Percentiles rank a stretch among this genome's conserved stretches.
phyloP scores from a whole-genome alignment of 2,329 filamentous ascomycete species.

The Microsporum ferrugineum region DNA sequence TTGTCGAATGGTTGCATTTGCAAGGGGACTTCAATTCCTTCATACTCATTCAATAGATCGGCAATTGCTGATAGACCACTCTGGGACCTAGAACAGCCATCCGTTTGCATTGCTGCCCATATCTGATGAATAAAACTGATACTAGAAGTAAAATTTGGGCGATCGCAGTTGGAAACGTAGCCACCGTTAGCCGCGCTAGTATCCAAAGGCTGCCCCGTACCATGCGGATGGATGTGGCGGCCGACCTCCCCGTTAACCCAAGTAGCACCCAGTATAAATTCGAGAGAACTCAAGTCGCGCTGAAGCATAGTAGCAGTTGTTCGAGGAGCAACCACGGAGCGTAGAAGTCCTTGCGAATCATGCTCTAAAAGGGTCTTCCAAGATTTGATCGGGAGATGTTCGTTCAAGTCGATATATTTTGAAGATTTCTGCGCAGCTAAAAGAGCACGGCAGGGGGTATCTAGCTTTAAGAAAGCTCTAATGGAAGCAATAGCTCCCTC shows the following conservation, averaged over 20 bases:
- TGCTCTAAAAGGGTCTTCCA: conserved; percentile 14
- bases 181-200: conserved; percentile 3
- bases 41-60: conserved; percentile 26
- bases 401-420: conserved; percentile 14
- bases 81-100: conserved; percentile 23
- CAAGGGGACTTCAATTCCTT: conserved; percentile 22
- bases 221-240: conserved; percentile 13
- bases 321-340: conserved; percentile 17
- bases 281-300: conserved; percentile 20
- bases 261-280: conserved; percentile 22
- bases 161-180: conserved; percentile 6
- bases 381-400: conserved; percentile 13
- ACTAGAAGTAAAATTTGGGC: conserved; percentile 12
- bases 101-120: conserved; percentile 17
- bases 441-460: conserved; percentile 18
- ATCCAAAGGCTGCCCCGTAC: background rate
- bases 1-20: conserved; percentile 13
- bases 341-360: conserved; percentile 16
- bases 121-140: background rate
- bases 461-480: conserved; percentile 17
- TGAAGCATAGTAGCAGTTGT: conserved; percentile 20
- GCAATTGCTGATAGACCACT: conserved; percentile 20
- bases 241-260: conserved; percentile 18
- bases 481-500: conserved; percentile 20
- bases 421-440: conserved; percentile 20